Evolutionary conservation across 140 eudicot species (phyloP).

Genomic region (Bidens hawaiensis): DNA sequence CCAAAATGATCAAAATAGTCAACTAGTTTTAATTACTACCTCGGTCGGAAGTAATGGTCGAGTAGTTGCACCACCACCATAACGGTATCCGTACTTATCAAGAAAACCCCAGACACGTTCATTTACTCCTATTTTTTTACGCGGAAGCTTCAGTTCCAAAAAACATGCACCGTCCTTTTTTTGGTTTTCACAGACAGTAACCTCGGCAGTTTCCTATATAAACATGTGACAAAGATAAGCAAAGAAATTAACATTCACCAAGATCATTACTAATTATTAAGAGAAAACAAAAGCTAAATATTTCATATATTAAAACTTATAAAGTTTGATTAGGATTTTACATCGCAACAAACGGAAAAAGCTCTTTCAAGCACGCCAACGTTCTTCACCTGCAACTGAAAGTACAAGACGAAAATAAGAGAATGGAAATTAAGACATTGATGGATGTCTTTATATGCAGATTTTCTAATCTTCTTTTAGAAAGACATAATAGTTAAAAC

Average conservation of each 20-base stretch:
- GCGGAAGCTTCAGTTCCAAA: slow-evolving; percentile 61
- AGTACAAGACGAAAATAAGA: slow-evolving; percentile 21
- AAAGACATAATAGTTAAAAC: not conserved
- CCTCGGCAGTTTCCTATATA: slow-evolving; percentile 65
- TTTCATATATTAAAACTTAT: not conserved
- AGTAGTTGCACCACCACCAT: slow-evolving; percentile 43
- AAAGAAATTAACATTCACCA: not conserved
- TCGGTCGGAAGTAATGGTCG: slow-evolving; percentile 87
- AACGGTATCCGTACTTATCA: slow-evolving; percentile 65
- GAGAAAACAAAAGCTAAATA: not conserved
- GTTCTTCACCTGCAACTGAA: slow-evolving; percentile 54
- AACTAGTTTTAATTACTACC: slow-evolving; percentile 37
- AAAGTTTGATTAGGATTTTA: slow-evolving; percentile 23
- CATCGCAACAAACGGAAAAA: slow-evolving; percentile 73
- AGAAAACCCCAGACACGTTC: slow-evolving; percentile 61
- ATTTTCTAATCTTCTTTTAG: not conserved
- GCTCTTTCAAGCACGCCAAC: slow-evolving; percentile 59
- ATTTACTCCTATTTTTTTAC: slow-evolving; percentile 26
- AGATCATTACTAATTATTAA: not conserved
- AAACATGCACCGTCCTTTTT: slow-evolving; percentile 65
- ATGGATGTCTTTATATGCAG: not conserved
- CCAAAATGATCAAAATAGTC: not conserved
- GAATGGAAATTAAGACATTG: not conserved
- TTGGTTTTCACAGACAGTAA: slow-evolving; percentile 47
- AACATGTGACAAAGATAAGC: slow-evolving; percentile 9